A percentile compares a stretch with the other conserved stretches of the same genome.
phyloP scores from a whole-genome alignment of 495 filamentous ascomycete species.

The Lasiosphaeria miniovina region DNA sequence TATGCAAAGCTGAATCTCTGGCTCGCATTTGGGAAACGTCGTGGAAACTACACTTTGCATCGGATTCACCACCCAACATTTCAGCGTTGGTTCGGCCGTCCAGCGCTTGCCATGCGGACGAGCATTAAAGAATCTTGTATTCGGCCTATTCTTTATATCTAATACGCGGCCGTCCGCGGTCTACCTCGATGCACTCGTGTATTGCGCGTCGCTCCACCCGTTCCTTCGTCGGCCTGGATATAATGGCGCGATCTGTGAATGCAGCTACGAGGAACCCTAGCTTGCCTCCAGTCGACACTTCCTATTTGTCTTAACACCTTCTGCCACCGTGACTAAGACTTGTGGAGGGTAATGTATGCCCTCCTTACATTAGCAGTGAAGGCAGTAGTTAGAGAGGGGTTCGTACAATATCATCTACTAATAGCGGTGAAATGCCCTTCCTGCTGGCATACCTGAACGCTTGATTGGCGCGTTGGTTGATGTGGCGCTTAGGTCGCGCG shows the following conservation, averaged over 20 bases:
- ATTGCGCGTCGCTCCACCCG: no score
- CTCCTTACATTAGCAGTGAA: background rate
- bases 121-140: no score
- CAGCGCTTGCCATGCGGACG: conserved; percentile 4
- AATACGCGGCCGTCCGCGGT: no score
- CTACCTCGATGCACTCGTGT: no score
- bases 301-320: conserved; percentile 1
- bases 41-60: conserved; percentile 3
- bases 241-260: no score
- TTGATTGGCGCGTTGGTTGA: no score
- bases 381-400: background rate
- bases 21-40: background rate
- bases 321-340: background rate
- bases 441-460: no score
- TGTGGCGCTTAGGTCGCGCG: no score
- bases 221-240: no score
- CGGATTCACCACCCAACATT: conserved; percentile 1
- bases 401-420: background rate
- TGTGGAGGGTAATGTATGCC: background rate
- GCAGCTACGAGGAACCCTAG: background rate
- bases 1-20: background rate
- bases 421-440: background rate
- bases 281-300: background rate
- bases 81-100: conserved; percentile 1
- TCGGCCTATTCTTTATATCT: no score